phyloP scores from a whole-genome alignment of 2,329 filamentous ascomycete species.

The Fusarium pseudocircinatum region DNA sequence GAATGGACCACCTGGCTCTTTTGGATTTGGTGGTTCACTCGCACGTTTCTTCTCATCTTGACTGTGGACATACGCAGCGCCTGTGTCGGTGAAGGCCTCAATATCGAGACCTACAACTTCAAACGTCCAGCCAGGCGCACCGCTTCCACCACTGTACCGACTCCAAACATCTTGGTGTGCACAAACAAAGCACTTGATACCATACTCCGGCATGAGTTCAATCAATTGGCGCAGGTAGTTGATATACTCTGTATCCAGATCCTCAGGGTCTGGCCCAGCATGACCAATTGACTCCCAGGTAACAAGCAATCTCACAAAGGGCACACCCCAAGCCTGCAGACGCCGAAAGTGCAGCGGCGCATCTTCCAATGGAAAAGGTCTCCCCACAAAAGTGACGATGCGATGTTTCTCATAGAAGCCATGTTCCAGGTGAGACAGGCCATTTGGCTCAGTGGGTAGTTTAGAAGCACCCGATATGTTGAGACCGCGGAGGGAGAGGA shows the following conservation, averaged over 20 bases:
- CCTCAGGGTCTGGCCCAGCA: constrained; percentile 44
- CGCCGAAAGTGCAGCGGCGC: constrained; percentile 52
- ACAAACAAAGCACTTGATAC: constrained; percentile 55
- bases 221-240: constrained; percentile 50
- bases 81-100: constrained; percentile 48
- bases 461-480: constrained; percentile 55
- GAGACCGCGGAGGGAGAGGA: constrained; percentile 52
- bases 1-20: constrained; percentile 50
- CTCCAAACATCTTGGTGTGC: constrained; percentile 57
- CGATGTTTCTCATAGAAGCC: constrained; percentile 54
- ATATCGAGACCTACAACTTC: constrained; percentile 53
- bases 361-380: constrained; percentile 51
- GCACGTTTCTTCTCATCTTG: constrained; percentile 47
- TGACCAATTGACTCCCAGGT: constrained; percentile 55
- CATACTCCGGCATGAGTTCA: constrained; percentile 50
- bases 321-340: constrained; percentile 51
- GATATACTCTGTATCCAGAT: constrained; percentile 53
- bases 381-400: constrained; percentile 51
- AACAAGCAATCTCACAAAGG: constrained; percentile 53
- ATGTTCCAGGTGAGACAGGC: constrained; percentile 51
- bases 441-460: constrained; percentile 50
- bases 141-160: constrained; percentile 54
- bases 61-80: constrained; percentile 49
- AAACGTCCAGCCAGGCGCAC: constrained; percentile 55
- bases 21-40: constrained; percentile 39